These are phyloP conservation scores for Ceratobasidium sp. DNA, from an alignment of 1,284 basidiomycete species.

Conservation along the genomic window DNA sequence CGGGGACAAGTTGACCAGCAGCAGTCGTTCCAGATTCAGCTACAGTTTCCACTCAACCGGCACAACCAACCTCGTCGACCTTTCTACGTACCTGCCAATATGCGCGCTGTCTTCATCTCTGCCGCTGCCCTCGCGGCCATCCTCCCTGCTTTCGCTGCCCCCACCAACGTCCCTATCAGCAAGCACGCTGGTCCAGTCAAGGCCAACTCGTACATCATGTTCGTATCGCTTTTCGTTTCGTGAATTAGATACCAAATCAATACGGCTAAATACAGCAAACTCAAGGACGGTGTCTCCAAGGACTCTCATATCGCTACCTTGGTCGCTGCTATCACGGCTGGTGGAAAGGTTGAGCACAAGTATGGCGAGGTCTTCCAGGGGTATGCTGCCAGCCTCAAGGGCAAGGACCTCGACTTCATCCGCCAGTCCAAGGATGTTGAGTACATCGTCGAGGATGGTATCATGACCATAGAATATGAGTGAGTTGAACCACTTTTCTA, in stretches of 20 bases:
- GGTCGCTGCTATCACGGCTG: slow-evolving; percentile 13
- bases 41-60: background rate
- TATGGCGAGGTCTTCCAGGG: slow-evolving; percentile 44
- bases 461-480: slow-evolving; percentile 20
- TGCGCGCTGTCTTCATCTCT: slow-evolving; percentile 26
- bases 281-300: slow-evolving; percentile 42
- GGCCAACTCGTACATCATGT: slow-evolving; percentile 45
- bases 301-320: slow-evolving; percentile 13
- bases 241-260: background rate
- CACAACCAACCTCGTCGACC: slow-evolving; percentile 7
- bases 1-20: background rate
- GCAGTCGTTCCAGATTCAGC: slow-evolving; percentile 33
- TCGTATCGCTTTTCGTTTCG: background rate
- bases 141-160: slow-evolving; percentile 31
- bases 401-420: slow-evolving; percentile 40
- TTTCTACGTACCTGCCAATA: background rate
- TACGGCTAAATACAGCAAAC: slow-evolving; percentile 6
- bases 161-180: slow-evolving; percentile 36
- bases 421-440: slow-evolving; percentile 29
- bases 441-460: slow-evolving; percentile 38
- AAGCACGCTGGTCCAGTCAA: slow-evolving; percentile 38
- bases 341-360: slow-evolving; percentile 32
- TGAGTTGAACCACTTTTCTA: background rate
- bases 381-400: slow-evolving; percentile 44
- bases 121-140: slow-evolving; percentile 40